Evolutionary conservation across 805 yeast genomes (phyloP), one percentile per base, ranked within the genome.

Genomic region (Priceomyces medius): DNA sequence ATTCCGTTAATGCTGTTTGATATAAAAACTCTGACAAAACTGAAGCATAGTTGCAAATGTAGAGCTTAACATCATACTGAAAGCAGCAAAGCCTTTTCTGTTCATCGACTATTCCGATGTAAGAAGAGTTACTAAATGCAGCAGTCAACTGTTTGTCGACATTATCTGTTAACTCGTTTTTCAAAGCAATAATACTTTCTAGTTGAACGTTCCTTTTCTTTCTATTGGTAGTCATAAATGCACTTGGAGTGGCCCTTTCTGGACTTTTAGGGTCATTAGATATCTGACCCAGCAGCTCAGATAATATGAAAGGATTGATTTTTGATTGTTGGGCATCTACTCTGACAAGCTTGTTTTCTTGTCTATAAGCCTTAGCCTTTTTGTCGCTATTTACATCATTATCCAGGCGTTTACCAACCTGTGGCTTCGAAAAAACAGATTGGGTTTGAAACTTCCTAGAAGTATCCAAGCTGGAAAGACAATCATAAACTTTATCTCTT

Each of bases 91-190:
- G 66, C 33, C 97, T 66, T 46, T 79, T 75, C 9, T 63, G 55
- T 8, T 76, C 75, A 56, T 91, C 98, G 2, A 87, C 90, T 3
- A 91, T 64, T 0, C 99, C 99, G 7, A 93, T 83, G 55, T 75
- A 87, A 0, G 83, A 78, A 37, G 84, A 77, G 41, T 85, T 79
- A 7, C 83, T 74, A 59, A 91, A 80, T 2, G 88, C 61, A 32
- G 79, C 74, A 0, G 95, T 83, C 18, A 91, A 61, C 4, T 74
- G 73, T n/a, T 64, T 56, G 55, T 82, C 74, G 0, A 76, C 64
- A 0, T 59, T 46, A 0, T 51, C 49, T 32, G 79, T 79, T 1
- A 83, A 74, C 9, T 73, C 75, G 17, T 66, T 57, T 17, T 83
- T 63, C 3, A 93, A 70, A 2, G 70, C 66, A n/a, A 65, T 58